Base-by-base conservation (phyloP, 257 asterid species). In the Penstemon eatonii region DNA sequence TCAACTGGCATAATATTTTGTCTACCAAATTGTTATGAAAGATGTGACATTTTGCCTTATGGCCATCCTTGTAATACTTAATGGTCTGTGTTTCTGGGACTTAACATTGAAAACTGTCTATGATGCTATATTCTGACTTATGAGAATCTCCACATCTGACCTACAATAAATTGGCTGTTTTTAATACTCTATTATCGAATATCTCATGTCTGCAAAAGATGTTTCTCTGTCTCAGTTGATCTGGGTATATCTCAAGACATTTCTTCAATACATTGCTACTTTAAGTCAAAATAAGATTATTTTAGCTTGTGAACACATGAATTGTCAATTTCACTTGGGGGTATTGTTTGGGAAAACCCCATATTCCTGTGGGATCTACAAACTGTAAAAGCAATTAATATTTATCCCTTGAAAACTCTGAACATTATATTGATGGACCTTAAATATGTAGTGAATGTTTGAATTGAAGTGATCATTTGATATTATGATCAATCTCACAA, bases 401-500 rank as follows among this genome's bases (percentile, higher is more conserved):
- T 41, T 13, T 44, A 18, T 11, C n/a, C 45, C 12, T 52, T 66
- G 33, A 66, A 60, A 51, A 58, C 36, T 37, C 8, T 7, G 59
- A 49, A 43, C 45, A 45, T 36, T 9, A 25, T 42, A 43, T 5
- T 43, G 52, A 45, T 51, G 45, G 8, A 36, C 15, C 73, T 66
- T 68, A 52, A 61, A 4, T 49, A 38, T 52, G 49, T 55, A 56
- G 25, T 7, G 73, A 60, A 45, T 41, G 37, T 46, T 42, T 44
- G 43, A 37, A 60, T 25, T 65, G 33, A 15, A 71, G 50, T 25
- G 45, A 6, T 66, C 33, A 37, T 15, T 4, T 49, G 15, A 50
- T 7, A 63, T 54, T 12, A 11, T 42, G 60, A 55, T 66, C 64
- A 36, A 71, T 56, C 41, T 63, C 49, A 68, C 66, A 53, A 69